Conservation (phyloP, 768 basidiomycete genomes). For the Boletus sp. region DNA sequence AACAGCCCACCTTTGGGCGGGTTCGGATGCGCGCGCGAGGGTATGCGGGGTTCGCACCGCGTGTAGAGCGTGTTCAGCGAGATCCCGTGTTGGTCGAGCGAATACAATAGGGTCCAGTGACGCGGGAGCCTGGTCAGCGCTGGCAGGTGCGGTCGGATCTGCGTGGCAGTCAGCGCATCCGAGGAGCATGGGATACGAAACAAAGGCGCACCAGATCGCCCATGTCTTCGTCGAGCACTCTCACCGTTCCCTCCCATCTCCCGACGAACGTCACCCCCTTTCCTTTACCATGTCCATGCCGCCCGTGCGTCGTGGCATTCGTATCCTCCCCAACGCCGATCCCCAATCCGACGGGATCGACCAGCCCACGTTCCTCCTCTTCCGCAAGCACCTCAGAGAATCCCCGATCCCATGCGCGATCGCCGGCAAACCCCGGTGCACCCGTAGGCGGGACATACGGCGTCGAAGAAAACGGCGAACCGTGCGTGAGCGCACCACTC, state of each 20-base stretch:
- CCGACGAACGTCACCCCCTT: slow-evolving; percentile 53
- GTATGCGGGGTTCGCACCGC: slow-evolving; percentile 47
- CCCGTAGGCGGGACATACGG: slow-evolving; percentile 52
- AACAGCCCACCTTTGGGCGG: slow-evolving; percentile 53
- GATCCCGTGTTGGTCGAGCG: slow-evolving; percentile 93
- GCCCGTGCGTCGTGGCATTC: slow-evolving; percentile 18
- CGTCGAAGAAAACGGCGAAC: slow-evolving; percentile 50
- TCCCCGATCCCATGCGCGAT: slow-evolving; percentile 66
- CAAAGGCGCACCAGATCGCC: slow-evolving; percentile 56
- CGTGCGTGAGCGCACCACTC: slow-evolving; percentile 34
- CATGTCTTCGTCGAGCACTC: slow-evolving; percentile 50
- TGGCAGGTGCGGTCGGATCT: slow-evolving; percentile 74
- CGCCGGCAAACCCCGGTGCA: slow-evolving; percentile 79
- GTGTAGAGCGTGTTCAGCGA: slow-evolving; percentile 86
- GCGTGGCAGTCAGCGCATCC: neutral
- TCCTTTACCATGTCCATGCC: slow-evolving; percentile 28
- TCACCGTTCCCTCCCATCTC: slow-evolving; percentile 51
- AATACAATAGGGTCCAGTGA: slow-evolving; percentile 81
- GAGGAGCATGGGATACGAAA: neutral
- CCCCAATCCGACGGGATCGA: slow-evolving; percentile 38
- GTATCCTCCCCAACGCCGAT: slow-evolving; percentile 27
- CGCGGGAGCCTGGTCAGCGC: slow-evolving; percentile 68
- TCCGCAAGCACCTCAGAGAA: slow-evolving; percentile 48
- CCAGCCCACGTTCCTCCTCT: slow-evolving; percentile 40
- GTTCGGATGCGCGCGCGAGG: slow-evolving; percentile 21